Conservation (phyloP, 345 rosid species). For the Firmiana major region DNA sequence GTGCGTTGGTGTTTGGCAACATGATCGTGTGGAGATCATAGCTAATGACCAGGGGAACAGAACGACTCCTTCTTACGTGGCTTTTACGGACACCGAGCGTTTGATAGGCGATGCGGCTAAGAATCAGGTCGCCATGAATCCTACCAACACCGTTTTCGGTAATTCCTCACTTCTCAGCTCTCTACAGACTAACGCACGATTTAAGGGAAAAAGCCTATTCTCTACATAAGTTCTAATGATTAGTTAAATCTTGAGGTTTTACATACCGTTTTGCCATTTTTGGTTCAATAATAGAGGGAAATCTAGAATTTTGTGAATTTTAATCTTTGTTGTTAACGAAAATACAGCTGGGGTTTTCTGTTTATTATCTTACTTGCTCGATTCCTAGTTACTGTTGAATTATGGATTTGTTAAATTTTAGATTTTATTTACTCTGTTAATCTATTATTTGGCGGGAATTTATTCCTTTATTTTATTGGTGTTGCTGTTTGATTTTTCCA, state of each 20-base stretch:
- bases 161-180: background rate
- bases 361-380: background rate
- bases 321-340: background rate
- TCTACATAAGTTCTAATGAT: background rate
- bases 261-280: background rate
- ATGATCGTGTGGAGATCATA: slow-evolving; percentile 59
- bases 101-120: slow-evolving; percentile 63
- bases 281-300: background rate
- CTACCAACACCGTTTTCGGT: slow-evolving; percentile 60
- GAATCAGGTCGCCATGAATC: slow-evolving; percentile 69
- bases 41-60: slow-evolving; percentile 60
- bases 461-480: background rate
- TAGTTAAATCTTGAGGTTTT: background rate
- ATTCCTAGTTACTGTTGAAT: background rate
- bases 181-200: too few relatives aligned
- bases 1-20: slow-evolving; percentile 62
- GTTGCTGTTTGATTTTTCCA: background rate
- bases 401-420: background rate
- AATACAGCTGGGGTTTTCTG: background rate
- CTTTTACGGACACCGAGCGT: slow-evolving; percentile 46
- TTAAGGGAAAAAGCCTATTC: background rate
- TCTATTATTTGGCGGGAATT: background rate
- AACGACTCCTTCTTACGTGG: slow-evolving; percentile 56
- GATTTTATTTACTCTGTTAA: background rate
- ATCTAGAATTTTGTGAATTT: background rate